Conservation (phyloP, 1,139 yeast species). For the Yamadazyma epiphylla region DNA sequence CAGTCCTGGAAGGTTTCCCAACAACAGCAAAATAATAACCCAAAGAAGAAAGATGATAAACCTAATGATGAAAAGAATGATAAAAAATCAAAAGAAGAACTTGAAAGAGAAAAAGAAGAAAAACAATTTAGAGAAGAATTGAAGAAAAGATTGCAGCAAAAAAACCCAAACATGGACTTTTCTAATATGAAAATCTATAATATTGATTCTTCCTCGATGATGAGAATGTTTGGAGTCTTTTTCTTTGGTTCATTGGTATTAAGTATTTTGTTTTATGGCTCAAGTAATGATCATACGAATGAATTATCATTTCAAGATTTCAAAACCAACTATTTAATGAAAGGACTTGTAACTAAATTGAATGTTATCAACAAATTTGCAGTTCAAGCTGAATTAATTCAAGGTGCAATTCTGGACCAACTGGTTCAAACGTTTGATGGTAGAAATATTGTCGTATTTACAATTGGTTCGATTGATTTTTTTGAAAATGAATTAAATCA, state of each 20-base stretch:
- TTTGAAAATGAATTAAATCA: constrained; percentile 66
- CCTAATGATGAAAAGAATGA: constrained; percentile 8
- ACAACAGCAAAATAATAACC: too few relatives aligned
- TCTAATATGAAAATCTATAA: constrained; percentile 31
- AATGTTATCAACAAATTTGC: constrained; percentile 71
- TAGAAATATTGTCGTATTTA: constrained; percentile 51
- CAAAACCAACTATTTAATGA: constrained; percentile 74
- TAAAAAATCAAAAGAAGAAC: constrained; percentile 9
- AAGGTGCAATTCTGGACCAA: constrained; percentile 47
- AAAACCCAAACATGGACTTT: constrained; percentile 27
- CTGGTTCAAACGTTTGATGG: constrained; percentile 35
- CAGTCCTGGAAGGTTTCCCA: too few relatives aligned
- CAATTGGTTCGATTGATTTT: constrained; percentile 69
- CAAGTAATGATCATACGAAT: constrained; percentile 16
- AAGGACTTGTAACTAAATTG: constrained; percentile 75
- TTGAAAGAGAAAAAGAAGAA: constrained; percentile 14
- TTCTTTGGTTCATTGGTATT: constrained; percentile 12
- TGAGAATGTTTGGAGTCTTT: constrained; percentile 11
- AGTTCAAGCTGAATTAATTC: constrained; percentile 74
- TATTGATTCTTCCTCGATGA: constrained; percentile 21
- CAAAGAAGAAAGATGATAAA: constrained; percentile 7
- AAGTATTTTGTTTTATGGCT: constrained; percentile 13
- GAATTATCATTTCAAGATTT: constrained; percentile 88
- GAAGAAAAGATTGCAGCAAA: constrained; percentile 26
- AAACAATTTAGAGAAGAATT: constrained; percentile 31